Percentiles rank a stretch among this genome's conserved stretches.
These are phyloP conservation scores for Coniferiporia weirii DNA, from an alignment of 1,284 basidiomycete genomes.

Conservation along the genomic window DNA sequence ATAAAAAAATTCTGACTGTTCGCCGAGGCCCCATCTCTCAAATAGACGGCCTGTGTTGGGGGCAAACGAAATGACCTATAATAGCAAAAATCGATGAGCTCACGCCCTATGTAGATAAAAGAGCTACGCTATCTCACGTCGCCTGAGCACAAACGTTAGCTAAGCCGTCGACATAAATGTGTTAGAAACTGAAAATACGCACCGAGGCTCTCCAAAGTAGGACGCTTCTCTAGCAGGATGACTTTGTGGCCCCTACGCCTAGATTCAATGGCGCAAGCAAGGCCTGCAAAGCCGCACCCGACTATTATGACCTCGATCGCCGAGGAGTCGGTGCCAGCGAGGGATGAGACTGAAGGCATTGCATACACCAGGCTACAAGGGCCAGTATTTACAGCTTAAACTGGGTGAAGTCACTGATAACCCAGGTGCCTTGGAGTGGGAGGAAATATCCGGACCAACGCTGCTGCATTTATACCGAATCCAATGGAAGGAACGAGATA, in stretches of 20 bases:
- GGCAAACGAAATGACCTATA: constrained; percentile 19
- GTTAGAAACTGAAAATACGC: not conserved
- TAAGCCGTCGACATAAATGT: not conserved
- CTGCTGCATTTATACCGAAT: not conserved
- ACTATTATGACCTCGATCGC: constrained; percentile 23
- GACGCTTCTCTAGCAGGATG: constrained; percentile 25
- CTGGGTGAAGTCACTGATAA: too few species aligned
- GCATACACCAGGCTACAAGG: not conserved
- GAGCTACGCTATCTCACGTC: not conserved
- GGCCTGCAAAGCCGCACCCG: constrained; percentile 29
- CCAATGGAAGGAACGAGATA: not conserved
- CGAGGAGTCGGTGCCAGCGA: constrained; percentile 3
- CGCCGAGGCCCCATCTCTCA: constrained; percentile 25
- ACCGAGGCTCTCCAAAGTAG: constrained; percentile 18
- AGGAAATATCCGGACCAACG: not conserved
- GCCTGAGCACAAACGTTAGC: not conserved
- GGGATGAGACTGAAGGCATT: constrained; percentile 7
- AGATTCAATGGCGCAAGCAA: constrained; percentile 29
- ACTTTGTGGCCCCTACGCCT: constrained; percentile 27
- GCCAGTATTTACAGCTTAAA: not conserved
- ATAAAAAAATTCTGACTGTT: constrained; percentile 17
- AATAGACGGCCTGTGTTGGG: constrained; percentile 22
- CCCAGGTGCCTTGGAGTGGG: not conserved
- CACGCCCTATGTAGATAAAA: not conserved
- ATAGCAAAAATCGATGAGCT: not conserved